Base-by-base conservation (phyloP, 2,329 filamentous ascomycete genomes). In the Nemania diffusa region DNA sequence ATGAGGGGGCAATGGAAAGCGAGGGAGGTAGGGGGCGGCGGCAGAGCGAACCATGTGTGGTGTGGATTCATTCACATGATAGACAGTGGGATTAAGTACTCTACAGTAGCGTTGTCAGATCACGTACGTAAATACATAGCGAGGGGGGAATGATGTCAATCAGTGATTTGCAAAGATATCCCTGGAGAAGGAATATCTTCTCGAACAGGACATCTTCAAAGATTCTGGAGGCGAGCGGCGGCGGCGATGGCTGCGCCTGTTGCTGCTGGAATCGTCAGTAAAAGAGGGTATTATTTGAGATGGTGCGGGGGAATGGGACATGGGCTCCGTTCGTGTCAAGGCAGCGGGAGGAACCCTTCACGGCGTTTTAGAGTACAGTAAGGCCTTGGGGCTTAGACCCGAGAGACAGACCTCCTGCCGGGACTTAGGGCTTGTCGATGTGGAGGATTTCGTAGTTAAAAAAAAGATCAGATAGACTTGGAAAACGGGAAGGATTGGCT, bases 21-120 rank as follows among this genome's bases (percentile, higher is more conserved):
- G 27, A 22, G 20, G 26, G 42, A 52, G 34, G 27, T n/a, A n/a
- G 37, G 9, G 42, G 56, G 56, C 53, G 26, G 32, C 42, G 63
- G 29, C 51, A 60, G 40, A 32, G 5, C n/a, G 24, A n/a, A 13
- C 29, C 37, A 15, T 11, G 15, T 52, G 6, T 20, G 37, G 42
- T 59, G 22, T 46, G n/a, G 9, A 46, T 22, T 27, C 8, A 17
- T 48, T 46, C 50, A 50, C 20, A 51, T 27, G 27, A 32, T 50
- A n/a, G n/a, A n/a, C n/a, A 48, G 58, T 57, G n/a, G 37, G 42
- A 62, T n/a, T 22, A 62, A 62, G 37, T 57, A 34, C 53, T 37
- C 29, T 53, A 57, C 58, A 40, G 64, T 58, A 62, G 51, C 37
- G n/a, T n/a, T n/a, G 26, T 57, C 26, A 62, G 57, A 65, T 51